Conservation (phyloP, 2,329 filamentous ascomycete species). For the Trichoderma sp. region DNA sequence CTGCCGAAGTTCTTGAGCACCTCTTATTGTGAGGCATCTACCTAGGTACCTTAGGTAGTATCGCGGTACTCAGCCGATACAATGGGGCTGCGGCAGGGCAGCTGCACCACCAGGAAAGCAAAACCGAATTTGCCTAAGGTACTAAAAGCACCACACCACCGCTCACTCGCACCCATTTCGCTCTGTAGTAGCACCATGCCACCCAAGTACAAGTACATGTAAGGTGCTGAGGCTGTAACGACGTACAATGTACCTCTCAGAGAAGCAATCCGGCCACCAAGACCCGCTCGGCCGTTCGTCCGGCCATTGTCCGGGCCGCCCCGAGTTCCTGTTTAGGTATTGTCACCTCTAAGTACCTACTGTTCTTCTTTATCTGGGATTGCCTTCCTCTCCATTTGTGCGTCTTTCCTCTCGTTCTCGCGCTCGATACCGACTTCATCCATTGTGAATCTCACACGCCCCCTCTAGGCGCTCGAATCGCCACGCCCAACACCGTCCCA, state of each 20-base stretch:
- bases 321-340: neutral
- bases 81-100: conserved; percentile 9
- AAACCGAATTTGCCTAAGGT: too few species aligned
- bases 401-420: neutral
- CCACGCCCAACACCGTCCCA: conserved; percentile 15
- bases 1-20: too few species aligned
- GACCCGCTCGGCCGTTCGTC: neutral
- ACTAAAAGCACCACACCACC: too few species aligned
- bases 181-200: neutral
- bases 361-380: neutral
- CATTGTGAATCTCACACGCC: neutral
- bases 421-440: neutral
- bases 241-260: neutral
- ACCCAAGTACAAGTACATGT: too few species aligned
- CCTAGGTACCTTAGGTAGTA: too few species aligned
- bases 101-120: neutral
- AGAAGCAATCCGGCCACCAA: neutral
- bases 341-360: neutral
- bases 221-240: too few species aligned
- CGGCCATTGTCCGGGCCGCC: neutral
- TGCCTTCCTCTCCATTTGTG: too few species aligned
- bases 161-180: too few species aligned
- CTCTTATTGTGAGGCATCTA: too few species aligned
- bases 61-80: neutral
- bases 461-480: neutral